phyloP scores from a whole-genome alignment of 768 basidiomycete genomes.

The Termitomyces eurrhizus region DNA sequence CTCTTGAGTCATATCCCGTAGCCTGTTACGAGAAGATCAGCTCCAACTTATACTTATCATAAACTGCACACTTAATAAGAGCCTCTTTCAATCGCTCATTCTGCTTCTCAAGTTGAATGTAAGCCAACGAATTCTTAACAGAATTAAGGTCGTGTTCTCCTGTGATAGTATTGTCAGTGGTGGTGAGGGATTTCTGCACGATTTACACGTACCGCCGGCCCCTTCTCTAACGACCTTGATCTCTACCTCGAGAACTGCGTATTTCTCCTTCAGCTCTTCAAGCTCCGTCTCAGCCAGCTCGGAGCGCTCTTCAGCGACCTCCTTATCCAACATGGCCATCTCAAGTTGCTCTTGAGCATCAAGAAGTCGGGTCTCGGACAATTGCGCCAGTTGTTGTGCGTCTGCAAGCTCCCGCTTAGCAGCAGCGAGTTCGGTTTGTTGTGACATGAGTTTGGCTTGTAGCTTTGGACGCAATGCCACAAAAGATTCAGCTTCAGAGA shows the following conservation, averaged over 20 bases:
- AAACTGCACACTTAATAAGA: conserved; percentile 56
- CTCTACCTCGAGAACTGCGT: conserved; percentile 82
- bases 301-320: conserved; percentile 91
- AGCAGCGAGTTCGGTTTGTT: conserved; percentile 75
- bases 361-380: conserved; percentile 64
- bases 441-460: conserved; percentile 78
- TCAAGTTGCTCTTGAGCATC: conserved; percentile 91
- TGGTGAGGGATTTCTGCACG: background rate
- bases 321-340: conserved; percentile 93
- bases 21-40: conserved; percentile 34
- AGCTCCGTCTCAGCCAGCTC: conserved; percentile 77
- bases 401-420: conserved; percentile 78
- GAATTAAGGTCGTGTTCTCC: conserved; percentile 23
- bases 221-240: conserved; percentile 67
- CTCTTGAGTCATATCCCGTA: conserved; percentile 87
- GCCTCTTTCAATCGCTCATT: conserved; percentile 96
- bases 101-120: conserved; percentile 92
- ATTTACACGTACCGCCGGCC: conserved; percentile 29
- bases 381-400: conserved; percentile 64
- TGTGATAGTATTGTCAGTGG: background rate
- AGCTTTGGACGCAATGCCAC: conserved; percentile 85
- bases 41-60: background rate
- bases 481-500: conserved; percentile 81
- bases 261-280: conserved; percentile 72
- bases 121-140: conserved; percentile 58